Conservation (phyloP, 228 moss, liverwort and hornwort genomes). For the Sphagnum magellanicum region DNA sequence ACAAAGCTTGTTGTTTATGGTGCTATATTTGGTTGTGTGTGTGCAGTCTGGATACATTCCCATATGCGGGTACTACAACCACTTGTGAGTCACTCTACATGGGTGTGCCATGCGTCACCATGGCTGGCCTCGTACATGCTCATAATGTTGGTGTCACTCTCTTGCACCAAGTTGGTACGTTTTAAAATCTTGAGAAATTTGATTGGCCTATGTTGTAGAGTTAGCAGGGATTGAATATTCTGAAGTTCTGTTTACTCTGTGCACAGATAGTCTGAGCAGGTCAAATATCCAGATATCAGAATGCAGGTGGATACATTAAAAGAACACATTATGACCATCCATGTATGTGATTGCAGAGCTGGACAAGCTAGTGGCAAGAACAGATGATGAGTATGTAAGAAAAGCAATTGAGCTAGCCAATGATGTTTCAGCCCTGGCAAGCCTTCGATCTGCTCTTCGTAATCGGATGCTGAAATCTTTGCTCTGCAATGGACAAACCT, state of each 20-base stretch:
- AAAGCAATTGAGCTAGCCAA: conserved; percentile 82
- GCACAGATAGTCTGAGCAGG: too few species aligned
- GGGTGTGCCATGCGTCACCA: conserved; percentile 96
- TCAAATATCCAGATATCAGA: too few species aligned
- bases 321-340: neutral
- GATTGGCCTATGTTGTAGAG: too few species aligned
- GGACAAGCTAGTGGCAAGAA: conserved; percentile 67
- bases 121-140: conserved; percentile 92
- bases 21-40: neutral
- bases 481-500: conserved; percentile 87
- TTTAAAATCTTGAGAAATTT: neutral
- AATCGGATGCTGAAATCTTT: conserved; percentile 84
- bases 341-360: conserved; percentile 41
- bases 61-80: conserved; percentile 97
- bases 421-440: conserved; percentile 47
- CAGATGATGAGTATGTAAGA: conserved; percentile 81
- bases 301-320: too few species aligned
- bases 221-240: too few species aligned
- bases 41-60: conserved; percentile 94
- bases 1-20: too few species aligned
- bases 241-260: too few species aligned
- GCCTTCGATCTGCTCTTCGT: conserved; percentile 65
- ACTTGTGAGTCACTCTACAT: conserved; percentile 99
- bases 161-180: conserved; percentile 96
- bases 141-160: conserved; percentile 99